Evolutionary conservation across 768 basidiomycete species (phyloP), one percentile per base, ranked within the genome.

Genomic region (Panaeolus cyanescens): DNA sequence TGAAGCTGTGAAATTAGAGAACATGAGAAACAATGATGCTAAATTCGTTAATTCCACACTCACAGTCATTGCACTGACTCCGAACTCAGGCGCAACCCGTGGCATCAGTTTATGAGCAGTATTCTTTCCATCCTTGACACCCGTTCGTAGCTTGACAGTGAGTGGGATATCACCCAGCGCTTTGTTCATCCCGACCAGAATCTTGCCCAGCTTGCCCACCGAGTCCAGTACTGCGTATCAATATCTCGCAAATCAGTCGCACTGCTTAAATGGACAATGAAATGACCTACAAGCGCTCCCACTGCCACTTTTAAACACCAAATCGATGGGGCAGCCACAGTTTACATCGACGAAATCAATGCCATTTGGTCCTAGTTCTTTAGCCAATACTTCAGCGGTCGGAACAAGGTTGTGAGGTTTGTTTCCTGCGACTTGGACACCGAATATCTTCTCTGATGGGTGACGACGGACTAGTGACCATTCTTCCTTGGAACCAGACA

Each of bases 251-350:
- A 31, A 62, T 12, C 33, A n/a, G 20, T 58, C 32, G 55, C 62
- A 40, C 45, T 42, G 42, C 64, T 45, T 32, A 36, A 62, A 25
- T 9, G 28, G 42, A 25, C 58, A 56, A 20, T 53, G 55, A 8
- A 42, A 40, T 9, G 45, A 88, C 91, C 55, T 67, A 95, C 95
- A 73, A 28, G 95, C 95, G 60, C 91, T 92, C 0, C 95, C 95
- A 59, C 93, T 95, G 3, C 95, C 95, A 13, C 85, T 84, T 68
- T 91, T 91, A 77, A 96, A 97, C 1, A 99, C 93, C 40, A 98
- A 79, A 74, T 99, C 97, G 66, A 99, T 99, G 3, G 97, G 97
- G 74, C 97, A 99, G 6, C 96, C 96, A 73, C 93, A 93, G 69
- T 99, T 99, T 64, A 99, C 76, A 69, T 99, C 96, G 1, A 96